phyloP scores from a whole-genome alignment of 2,329 filamentous ascomycete species.

The Nectriaceae sp. region DNA sequence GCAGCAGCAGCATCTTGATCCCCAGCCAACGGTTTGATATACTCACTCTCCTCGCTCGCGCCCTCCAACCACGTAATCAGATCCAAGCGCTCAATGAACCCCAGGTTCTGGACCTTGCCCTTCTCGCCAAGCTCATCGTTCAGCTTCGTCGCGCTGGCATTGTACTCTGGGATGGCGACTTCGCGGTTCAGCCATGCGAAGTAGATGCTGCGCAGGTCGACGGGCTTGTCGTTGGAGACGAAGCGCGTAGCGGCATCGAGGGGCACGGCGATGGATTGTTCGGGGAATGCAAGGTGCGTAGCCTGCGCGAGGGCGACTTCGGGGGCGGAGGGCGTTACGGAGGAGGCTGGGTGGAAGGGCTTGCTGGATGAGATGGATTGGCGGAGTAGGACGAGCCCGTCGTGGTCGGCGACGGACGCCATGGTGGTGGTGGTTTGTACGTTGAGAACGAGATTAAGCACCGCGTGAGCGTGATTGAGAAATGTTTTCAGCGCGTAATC shows the following conservation, averaged over 20 bases:
- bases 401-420: constrained; percentile 60
- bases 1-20: constrained; percentile 51
- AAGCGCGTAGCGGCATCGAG: constrained; percentile 82
- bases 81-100: constrained; percentile 89
- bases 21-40: constrained; percentile 80
- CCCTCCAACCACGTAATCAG: constrained; percentile 93
- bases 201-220: constrained; percentile 92
- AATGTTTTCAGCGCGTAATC: neutral
- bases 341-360: constrained; percentile 73
- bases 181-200: constrained; percentile 96
- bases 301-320: constrained; percentile 72
- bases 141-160: constrained; percentile 76
- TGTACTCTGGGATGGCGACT: constrained; percentile 86
- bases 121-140: constrained; percentile 73
- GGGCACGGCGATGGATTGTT: constrained; percentile 58
- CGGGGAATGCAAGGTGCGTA: constrained; percentile 76
- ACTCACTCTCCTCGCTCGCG: constrained; percentile 86
- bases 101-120: constrained; percentile 79
- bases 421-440: constrained; percentile 40
- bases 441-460: neutral
- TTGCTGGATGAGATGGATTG: constrained; percentile 74
- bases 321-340: constrained; percentile 61
- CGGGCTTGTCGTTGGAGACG: constrained; percentile 70
- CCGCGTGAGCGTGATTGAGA: constrained; percentile 1
- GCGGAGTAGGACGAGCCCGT: constrained; percentile 82